Conservation (phyloP, 2,329 filamentous ascomycete species). For the Aurifilum marmelostoma region DNA sequence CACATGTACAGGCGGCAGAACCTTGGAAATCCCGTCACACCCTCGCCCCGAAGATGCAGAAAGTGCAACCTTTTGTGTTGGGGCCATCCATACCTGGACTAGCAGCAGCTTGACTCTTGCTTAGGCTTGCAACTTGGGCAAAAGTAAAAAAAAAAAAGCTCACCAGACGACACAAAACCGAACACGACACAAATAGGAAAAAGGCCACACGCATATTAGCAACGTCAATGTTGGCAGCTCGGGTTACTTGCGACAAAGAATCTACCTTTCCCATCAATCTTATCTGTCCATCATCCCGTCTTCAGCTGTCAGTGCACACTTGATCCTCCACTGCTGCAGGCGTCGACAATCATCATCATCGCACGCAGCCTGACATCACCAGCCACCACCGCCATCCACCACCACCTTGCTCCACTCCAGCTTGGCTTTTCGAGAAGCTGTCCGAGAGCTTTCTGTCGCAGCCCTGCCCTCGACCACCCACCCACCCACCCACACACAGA, state of each 20-base stretch:
- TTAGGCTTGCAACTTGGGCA: neutral
- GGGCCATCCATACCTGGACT: slow-evolving; percentile 8
- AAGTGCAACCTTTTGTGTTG: slow-evolving; percentile 13
- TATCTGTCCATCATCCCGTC: neutral
- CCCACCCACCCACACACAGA: slow-evolving; percentile 9
- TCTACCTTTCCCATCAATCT: neutral
- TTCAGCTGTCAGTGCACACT: slow-evolving; percentile 7
- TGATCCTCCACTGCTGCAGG: neutral
- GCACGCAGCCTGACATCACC: slow-evolving; percentile 11
- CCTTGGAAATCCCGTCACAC: neutral
- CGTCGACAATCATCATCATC: no score
- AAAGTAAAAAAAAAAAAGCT: slow-evolving; percentile 1
- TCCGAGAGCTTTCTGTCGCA: no score
- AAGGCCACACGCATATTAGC: neutral
- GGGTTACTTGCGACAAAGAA: neutral
- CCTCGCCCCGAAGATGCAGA: neutral
- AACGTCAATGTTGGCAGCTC: slow-evolving; percentile 18
- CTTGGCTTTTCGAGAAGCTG: neutral
- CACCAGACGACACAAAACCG: neutral
- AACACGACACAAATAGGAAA: neutral
- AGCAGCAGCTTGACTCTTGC: neutral
- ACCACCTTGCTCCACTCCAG: neutral
- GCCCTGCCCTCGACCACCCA: neutral
- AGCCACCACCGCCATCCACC: no score
- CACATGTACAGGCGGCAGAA: neutral